Conservation (phyloP, 2,329 filamentous ascomycete genomes). For the Hortaea werneckii region DNA sequence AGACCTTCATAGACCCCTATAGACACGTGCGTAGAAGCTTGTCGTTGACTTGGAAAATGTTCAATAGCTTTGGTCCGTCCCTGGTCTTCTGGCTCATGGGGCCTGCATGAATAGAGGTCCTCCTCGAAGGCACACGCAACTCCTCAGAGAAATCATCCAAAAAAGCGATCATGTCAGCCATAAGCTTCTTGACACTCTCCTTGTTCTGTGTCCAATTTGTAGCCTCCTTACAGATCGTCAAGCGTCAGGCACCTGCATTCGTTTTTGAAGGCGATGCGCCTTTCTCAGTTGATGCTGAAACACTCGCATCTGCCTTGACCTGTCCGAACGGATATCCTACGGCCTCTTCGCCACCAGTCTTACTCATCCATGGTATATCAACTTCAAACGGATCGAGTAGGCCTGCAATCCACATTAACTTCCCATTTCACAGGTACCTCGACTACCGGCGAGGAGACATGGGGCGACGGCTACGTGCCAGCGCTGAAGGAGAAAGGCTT, state of each 20-base stretch:
- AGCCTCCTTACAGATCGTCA: slow-evolving; percentile 9
- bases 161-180: no score
- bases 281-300: slow-evolving; percentile 14
- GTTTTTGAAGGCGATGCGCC: slow-evolving; percentile 20
- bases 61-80: no score
- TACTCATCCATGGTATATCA: slow-evolving; percentile 20
- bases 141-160: no score
- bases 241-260: slow-evolving; percentile 12
- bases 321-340: slow-evolving; percentile 22
- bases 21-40: no score
- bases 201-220: slow-evolving; percentile 5
- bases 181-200: no score
- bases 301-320: slow-evolving; percentile 17
- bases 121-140: no score
- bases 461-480: slow-evolving; percentile 21
- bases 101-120: no score
- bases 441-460: slow-evolving; percentile 19
- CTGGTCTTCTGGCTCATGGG: no score
- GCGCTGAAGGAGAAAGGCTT: slow-evolving; percentile 19
- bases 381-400: neutral
- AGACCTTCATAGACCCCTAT: no score
- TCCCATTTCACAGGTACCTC: slow-evolving; percentile 10
- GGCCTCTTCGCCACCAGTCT: slow-evolving; percentile 14
- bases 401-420: neutral
- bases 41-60: no score